These are phyloP conservation scores for Colletotrichum aenigma DNA, from an alignment of 2,329 filamentous ascomycete species.

Conservation along the genomic window DNA sequence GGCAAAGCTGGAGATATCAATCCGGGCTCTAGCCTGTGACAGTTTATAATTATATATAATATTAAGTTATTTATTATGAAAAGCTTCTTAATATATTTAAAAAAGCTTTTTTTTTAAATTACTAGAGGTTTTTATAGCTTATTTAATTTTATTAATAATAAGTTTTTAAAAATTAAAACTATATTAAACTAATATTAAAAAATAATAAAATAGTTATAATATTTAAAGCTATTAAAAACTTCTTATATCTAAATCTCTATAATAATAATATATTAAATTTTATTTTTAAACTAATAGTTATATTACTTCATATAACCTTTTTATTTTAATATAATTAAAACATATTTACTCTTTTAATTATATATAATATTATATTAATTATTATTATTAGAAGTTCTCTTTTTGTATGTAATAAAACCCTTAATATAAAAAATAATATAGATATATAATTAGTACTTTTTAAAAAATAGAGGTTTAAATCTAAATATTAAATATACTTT, in stretches of 20 bases:
- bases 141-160: background rate
- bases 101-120: background rate
- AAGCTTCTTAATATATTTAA: background rate
- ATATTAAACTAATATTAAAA: background rate
- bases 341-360: background rate
- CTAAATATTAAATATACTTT: fast-evolving
- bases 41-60: background rate
- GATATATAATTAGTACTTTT: background rate
- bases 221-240: background rate
- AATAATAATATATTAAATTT: background rate
- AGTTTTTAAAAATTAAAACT: background rate
- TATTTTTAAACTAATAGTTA: background rate
- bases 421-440: background rate
- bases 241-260: background rate
- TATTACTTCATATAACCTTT: background rate
- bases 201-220: background rate
- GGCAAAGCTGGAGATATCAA: too few relatives aligned
- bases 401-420: background rate
- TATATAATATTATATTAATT: background rate
- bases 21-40: too few relatives aligned
- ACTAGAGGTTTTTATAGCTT: background rate
- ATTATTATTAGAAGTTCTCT: background rate
- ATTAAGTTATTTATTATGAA: background rate
- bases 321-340: background rate
- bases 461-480: background rate